phyloP scores from a whole-genome alignment of 306 rosid genomes.

The Pyrus pyrifolia region DNA sequence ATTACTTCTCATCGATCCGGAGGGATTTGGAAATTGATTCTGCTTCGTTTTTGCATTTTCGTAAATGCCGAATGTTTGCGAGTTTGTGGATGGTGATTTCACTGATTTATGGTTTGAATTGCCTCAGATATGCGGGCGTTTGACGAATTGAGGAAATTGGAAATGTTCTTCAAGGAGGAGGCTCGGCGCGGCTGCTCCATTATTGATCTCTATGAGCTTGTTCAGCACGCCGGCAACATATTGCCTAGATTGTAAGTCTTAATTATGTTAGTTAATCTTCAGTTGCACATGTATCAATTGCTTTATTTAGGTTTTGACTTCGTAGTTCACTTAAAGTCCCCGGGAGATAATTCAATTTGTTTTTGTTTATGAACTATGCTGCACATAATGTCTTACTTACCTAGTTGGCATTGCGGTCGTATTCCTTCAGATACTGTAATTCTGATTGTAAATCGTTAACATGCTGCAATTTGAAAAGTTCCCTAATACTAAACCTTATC shows the following conservation, averaged over 20 bases:
- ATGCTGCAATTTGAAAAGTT: not conserved
- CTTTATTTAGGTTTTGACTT: not conserved
- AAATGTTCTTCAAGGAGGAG: constrained; percentile 97
- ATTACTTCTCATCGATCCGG: constrained; percentile 20
- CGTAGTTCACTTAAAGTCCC: not conserved
- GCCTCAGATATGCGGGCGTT: constrained; percentile 91
- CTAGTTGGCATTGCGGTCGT: not conserved
- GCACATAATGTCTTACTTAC: not conserved
- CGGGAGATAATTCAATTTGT: not conserved
- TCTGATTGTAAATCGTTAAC: not conserved
- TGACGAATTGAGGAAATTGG: constrained; percentile 89
- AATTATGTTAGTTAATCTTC: not conserved
- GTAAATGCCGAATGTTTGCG: not conserved
- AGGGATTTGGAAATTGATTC: constrained; percentile 16
- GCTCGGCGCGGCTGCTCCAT: constrained; percentile 94
- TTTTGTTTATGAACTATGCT: not conserved
- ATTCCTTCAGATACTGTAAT: not conserved
- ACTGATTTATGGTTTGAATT: constrained; percentile 17
- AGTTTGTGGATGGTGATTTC: constrained; percentile 4
- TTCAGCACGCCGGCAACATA: constrained; percentile 96
- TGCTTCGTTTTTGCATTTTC: not conserved
- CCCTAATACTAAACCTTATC: not conserved
- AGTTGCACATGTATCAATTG: not conserved
- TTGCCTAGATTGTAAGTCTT: constrained; percentile 82
- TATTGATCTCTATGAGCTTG: constrained; percentile 93